Conservation (phyloP, 768 basidiomycete genomes). For the Imleria badia region DNA sequence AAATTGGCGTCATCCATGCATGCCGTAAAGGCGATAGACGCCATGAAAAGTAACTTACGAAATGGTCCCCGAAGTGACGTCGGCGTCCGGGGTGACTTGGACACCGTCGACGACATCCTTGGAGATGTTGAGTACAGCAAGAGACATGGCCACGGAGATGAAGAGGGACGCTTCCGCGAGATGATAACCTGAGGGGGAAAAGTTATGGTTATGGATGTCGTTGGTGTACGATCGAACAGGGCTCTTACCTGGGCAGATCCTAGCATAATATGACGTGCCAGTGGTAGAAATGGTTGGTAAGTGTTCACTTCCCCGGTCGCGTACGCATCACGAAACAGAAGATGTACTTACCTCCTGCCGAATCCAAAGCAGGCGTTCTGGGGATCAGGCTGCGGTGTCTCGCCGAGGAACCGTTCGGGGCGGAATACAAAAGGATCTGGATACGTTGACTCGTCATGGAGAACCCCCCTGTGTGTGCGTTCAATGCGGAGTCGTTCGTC, state of each 20-base stretch:
- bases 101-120: constrained; percentile 42
- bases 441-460: constrained; percentile 46
- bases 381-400: constrained; percentile 18
- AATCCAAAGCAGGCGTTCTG: constrained; percentile 25
- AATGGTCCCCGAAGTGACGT: constrained; percentile 42
- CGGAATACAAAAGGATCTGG: constrained; percentile 32
- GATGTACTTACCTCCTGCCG: constrained; percentile 26
- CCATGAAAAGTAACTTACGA: constrained; percentile 34
- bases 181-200: constrained; percentile 18
- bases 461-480: constrained; percentile 44
- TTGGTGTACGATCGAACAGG: not conserved
- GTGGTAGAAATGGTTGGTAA: not conserved
- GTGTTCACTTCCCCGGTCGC: not conserved
- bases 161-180: constrained; percentile 33
- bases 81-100: constrained; percentile 44
- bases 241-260: constrained; percentile 20
- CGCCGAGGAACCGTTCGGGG: constrained; percentile 36
- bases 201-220: not conserved
- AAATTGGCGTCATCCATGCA: not conserved
- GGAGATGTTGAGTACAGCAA: constrained; percentile 46
- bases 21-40: accelerated
- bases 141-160: constrained; percentile 33
- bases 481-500: not conserved
- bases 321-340: accelerated
- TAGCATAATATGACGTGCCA: not conserved